A percentile compares a stretch with the other conserved stretches of the same genome.
phyloP scores from a whole-genome alignment of 352 stramenopile genomes.

The Globisporangium viniferum region DNA sequence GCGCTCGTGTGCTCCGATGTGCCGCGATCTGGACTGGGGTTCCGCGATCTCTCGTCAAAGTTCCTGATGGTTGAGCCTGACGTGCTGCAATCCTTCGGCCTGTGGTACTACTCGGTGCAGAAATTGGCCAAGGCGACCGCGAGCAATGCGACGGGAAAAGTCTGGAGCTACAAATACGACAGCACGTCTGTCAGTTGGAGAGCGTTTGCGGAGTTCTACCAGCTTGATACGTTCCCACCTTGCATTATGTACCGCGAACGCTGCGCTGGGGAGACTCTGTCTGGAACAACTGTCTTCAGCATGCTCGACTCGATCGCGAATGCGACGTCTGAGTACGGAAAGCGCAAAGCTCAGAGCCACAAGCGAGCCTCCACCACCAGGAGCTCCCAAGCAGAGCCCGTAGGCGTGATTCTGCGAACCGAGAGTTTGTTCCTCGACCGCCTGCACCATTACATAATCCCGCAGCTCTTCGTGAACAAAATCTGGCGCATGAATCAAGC shows the following conservation, averaged over 20 bases:
- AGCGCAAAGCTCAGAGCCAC: neutral
- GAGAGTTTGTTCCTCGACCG: neutral
- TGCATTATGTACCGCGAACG: neutral
- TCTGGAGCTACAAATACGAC: slow-evolving; percentile 3
- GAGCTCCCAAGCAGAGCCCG: neutral
- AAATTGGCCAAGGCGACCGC: neutral
- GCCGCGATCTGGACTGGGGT: neutral
- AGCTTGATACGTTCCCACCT: neutral
- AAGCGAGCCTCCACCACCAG: neutral
- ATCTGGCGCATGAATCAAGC: slow-evolving; percentile 5
- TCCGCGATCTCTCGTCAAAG: neutral
- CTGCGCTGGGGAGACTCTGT: neutral
- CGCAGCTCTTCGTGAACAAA: slow-evolving; percentile 5
- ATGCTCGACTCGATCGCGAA: neutral
- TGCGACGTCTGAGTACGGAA: neutral
- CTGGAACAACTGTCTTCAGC: neutral
- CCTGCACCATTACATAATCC: slow-evolving; percentile 11
- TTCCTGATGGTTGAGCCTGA: neutral
- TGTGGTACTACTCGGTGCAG: slow-evolving; percentile 1
- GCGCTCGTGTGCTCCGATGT: neutral
- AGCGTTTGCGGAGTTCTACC: neutral
- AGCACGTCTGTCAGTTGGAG: neutral
- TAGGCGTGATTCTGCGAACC: neutral
- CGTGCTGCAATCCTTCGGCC: neutral
- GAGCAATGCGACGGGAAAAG: neutral